Conservation (phyloP, 2,329 filamentous ascomycete species). For the Colletotrichum australisinense region DNA sequence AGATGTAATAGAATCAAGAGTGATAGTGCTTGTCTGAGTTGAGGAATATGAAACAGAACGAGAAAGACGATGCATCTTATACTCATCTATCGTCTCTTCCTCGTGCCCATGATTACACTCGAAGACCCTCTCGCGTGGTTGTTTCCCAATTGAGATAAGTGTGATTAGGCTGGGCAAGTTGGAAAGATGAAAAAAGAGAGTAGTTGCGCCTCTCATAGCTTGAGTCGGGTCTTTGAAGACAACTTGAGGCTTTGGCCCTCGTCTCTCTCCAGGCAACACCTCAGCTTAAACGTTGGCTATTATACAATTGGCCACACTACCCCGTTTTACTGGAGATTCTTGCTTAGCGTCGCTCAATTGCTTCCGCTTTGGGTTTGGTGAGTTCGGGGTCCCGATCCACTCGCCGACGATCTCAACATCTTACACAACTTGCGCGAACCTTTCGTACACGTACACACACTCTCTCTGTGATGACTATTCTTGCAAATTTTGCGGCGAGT, state of each 20-base stretch:
- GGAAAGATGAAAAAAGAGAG: background rate
- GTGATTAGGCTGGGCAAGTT: background rate
- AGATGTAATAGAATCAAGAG: too few species aligned
- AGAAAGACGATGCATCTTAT: constrained; percentile 1
- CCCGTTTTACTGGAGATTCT: background rate
- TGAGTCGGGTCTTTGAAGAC: background rate
- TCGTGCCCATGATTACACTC: background rate
- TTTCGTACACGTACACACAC: background rate
- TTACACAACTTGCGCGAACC: background rate
- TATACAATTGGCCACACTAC: constrained; percentile 2
- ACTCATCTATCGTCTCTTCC: background rate
- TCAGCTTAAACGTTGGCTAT: background rate
- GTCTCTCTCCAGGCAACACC: background rate
- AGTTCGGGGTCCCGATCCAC: background rate
- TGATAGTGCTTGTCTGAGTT: background rate
- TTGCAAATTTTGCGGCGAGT: background rate
- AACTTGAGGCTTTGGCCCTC: background rate
- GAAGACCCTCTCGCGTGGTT: background rate
- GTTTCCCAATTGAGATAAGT: constrained; percentile 4
- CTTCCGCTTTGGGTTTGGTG: constrained; percentile 31
- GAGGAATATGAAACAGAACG: background rate
- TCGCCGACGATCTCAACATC: background rate
- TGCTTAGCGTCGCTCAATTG: constrained; percentile 33
- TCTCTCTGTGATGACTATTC: background rate
- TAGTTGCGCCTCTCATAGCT: background rate